Conservation (phyloP, 768 basidiomycete genomes). For the Mycena galericulata region DNA sequence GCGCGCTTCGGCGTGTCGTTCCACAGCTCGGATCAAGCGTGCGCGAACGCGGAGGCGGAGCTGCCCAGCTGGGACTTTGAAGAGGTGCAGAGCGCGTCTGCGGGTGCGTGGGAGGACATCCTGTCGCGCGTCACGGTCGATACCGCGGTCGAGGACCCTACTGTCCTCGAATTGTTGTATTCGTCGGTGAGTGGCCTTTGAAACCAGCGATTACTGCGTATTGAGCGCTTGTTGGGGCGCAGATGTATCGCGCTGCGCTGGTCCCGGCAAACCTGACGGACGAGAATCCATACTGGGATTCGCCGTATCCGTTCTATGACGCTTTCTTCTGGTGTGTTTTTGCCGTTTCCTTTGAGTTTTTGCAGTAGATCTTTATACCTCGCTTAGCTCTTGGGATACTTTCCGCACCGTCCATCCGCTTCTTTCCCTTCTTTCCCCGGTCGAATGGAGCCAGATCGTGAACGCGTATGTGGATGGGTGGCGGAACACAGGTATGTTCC, state of each 20-base stretch:
- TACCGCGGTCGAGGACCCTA: slow-evolving; percentile 51
- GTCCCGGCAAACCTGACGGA: slow-evolving; percentile 63
- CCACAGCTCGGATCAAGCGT: slow-evolving; percentile 63
- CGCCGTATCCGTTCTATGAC: slow-evolving; percentile 61
- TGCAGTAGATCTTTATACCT: not conserved
- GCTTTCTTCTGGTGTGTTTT: slow-evolving; percentile 59
- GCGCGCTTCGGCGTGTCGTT: slow-evolving; percentile 73
- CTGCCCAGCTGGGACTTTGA: slow-evolving; percentile 63
- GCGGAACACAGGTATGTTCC: slow-evolving; percentile 60
- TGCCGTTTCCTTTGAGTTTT: too few species aligned
- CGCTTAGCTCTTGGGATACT: slow-evolving; percentile 62
- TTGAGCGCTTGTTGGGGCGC: not conserved
- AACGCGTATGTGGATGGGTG: slow-evolving; percentile 65
- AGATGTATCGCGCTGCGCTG: slow-evolving; percentile 64
- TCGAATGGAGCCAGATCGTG: slow-evolving; percentile 61
- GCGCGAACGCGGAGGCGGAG: slow-evolving; percentile 67
- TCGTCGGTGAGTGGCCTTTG: slow-evolving; percentile 54
- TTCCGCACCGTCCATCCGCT: slow-evolving; percentile 66
- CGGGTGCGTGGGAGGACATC: slow-evolving; percentile 56
- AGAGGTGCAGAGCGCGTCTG: slow-evolving; percentile 51
- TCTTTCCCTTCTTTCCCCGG: slow-evolving; percentile 57
- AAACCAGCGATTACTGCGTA: not conserved
- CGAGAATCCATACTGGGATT: slow-evolving; percentile 65
- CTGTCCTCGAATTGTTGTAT: slow-evolving; percentile 58
- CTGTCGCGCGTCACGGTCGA: slow-evolving; percentile 52